phyloP scores from a whole-genome alignment of 495 filamentous ascomycete genomes.

The Lasiosphaeris hirsuta region DNA sequence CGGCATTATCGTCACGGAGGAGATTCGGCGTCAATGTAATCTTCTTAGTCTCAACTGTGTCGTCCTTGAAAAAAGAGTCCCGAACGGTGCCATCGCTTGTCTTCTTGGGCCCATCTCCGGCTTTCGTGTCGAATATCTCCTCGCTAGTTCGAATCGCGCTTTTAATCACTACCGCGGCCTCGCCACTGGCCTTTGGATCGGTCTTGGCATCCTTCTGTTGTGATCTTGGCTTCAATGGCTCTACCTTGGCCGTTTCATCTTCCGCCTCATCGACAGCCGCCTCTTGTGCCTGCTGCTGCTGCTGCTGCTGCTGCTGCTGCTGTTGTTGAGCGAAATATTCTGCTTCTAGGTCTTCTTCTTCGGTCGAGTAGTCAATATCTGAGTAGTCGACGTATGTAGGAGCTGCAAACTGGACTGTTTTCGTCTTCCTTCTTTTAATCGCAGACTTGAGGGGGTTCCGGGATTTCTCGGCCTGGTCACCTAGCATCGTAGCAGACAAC shows the following conservation, averaged over 20 bases:
- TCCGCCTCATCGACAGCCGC: slow-evolving; percentile 33
- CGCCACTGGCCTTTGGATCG: slow-evolving; percentile 35
- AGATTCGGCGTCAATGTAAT: slow-evolving; percentile 94
- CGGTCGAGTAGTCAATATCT: slow-evolving; percentile 82
- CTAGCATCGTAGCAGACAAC: slow-evolving; percentile 91
- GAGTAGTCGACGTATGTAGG: slow-evolving; percentile 90
- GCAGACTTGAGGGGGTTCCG: slow-evolving; percentile 88
- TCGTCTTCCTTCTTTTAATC: slow-evolving; percentile 80
- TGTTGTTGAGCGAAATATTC: slow-evolving; percentile 32
- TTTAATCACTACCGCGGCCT: slow-evolving; percentile 24
- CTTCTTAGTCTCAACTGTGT: slow-evolving; percentile 91
- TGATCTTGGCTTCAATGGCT: slow-evolving; percentile 42
- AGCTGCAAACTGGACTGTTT: slow-evolving; percentile 82
- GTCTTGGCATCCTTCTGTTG: slow-evolving; percentile 45
- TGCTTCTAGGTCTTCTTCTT: slow-evolving; percentile 67
- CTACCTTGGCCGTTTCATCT: slow-evolving; percentile 48
- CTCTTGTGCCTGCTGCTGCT: slow-evolving; percentile 29
- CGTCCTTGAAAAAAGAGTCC: slow-evolving; percentile 96
- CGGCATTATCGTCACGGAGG: slow-evolving; percentile 77
- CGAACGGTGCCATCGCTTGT: slow-evolving; percentile 81
- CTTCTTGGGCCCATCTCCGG: slow-evolving; percentile 51
- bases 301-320: slow-evolving; percentile 35
- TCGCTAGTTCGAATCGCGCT: slow-evolving; percentile 49
- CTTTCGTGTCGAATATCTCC: slow-evolving; percentile 61
- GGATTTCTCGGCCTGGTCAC: slow-evolving; percentile 82